These are phyloP conservation scores for Quercus robur DNA, from an alignment of 306 rosid species.

Conservation along the genomic window DNA sequence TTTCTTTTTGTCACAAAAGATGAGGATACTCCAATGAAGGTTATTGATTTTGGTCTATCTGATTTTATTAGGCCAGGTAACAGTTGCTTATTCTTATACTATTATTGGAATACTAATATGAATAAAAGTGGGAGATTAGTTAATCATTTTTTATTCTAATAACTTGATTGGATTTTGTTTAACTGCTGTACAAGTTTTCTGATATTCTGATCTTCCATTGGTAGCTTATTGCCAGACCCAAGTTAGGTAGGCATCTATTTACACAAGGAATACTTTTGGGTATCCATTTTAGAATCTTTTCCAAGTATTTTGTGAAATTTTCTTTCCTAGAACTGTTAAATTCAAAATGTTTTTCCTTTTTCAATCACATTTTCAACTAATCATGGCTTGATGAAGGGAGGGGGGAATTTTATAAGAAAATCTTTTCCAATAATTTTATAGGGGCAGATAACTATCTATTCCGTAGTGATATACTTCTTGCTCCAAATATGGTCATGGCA, in stretches of 20 bases:
- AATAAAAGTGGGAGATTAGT: neutral
- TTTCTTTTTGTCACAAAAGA: conserved; percentile 80
- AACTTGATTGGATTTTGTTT: neutral
- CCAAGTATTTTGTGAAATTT: too few relatives aligned
- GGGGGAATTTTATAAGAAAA: neutral
- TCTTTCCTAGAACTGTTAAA: too few relatives aligned
- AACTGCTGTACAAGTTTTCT: neutral
- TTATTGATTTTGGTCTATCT: conserved; percentile 96
- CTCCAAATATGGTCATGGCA: neutral
- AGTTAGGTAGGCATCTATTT: neutral
- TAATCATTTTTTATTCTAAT: neutral
- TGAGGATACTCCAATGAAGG: conserved; percentile 75
- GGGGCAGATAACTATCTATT: neutral
- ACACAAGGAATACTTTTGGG: neutral
- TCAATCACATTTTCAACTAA: too few relatives aligned
- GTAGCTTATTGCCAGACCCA: neutral
- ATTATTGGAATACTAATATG: neutral
- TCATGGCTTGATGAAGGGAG: neutral
- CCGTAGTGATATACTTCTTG: neutral
- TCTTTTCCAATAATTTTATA: neutral
- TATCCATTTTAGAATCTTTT: too few relatives aligned
- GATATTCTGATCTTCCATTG: neutral
- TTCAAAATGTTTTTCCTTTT: too few relatives aligned
- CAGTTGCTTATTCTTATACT: conserved; percentile 8
- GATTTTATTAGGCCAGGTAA: conserved; percentile 92